Percentiles rank a stretch among this genome's conserved stretches.
Conservation (phyloP, 345 rosid genomes). For the Heritiera littoralis region DNA sequence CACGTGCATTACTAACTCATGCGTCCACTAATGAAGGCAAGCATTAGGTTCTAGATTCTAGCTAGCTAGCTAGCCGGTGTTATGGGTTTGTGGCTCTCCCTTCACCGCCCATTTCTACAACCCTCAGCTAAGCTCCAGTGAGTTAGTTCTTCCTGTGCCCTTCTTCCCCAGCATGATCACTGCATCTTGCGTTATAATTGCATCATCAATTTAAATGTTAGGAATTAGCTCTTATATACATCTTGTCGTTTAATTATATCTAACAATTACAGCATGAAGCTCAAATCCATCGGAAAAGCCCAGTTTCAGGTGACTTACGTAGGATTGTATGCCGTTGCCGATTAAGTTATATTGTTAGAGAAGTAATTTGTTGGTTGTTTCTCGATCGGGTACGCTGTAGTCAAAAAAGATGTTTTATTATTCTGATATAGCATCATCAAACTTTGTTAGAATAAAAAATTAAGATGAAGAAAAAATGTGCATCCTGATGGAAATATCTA, state of each 20-base stretch:
- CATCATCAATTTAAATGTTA: background rate
- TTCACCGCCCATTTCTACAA: background rate
- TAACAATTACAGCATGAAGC: background rate
- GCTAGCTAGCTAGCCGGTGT: background rate
- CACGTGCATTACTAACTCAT: conserved; percentile 98
- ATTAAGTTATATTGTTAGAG: background rate
- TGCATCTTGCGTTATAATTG: conserved; percentile 35
- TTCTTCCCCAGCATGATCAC: conserved; percentile 93
- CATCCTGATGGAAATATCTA: too few species aligned
- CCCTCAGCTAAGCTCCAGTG: conserved; percentile 13
- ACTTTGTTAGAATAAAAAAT: too few species aligned
- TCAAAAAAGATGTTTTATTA: background rate
- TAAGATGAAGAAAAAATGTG: too few species aligned
- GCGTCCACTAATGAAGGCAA: background rate
- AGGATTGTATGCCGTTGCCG: background rate
- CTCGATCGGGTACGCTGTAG: too few species aligned
- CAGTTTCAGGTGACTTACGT: background rate
- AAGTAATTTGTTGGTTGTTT: background rate
- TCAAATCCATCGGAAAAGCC: background rate
- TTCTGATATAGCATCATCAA: background rate
- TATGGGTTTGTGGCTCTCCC: background rate
- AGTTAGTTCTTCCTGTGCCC: conserved; percentile 99
- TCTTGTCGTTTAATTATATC: background rate
- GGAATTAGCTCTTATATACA: background rate
- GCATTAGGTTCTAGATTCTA: background rate